Evolutionary conservation across 2,329 filamentous ascomycete species (phyloP).

Genomic region (Hypoxylon sp.): DNA sequence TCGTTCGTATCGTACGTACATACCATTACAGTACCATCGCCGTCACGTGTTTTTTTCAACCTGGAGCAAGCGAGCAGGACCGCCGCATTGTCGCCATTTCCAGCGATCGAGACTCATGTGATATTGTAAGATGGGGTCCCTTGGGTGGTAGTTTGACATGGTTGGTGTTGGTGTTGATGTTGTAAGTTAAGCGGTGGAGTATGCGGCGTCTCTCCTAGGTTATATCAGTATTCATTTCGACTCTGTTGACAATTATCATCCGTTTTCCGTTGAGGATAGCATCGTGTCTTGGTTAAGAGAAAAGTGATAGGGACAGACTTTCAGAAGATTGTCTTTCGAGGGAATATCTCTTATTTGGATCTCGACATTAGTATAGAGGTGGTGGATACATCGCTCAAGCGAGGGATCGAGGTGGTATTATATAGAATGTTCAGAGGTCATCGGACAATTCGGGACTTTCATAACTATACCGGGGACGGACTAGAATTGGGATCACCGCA

Average conservation of each 20-base stretch:
- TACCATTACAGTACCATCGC: conserved; percentile 34
- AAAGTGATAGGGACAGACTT: conserved; percentile 16
- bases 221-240: conserved; percentile 28
- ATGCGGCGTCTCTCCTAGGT: conserved; percentile 10
- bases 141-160: conserved; percentile 28
- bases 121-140: conserved; percentile 27
- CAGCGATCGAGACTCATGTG: conserved; percentile 24
- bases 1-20: conserved; percentile 38
- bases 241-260: conserved; percentile 10
- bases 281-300: conserved; percentile 11
- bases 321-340: neutral
- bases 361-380: too few species aligned
- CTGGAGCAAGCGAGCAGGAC: conserved; percentile 27
- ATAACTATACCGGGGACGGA: neutral
- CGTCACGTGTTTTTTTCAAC: conserved; percentile 31
- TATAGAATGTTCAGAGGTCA: conserved; percentile 2
- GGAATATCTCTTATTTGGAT: too few species aligned
- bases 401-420: neutral
- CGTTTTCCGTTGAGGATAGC: conserved; percentile 3
- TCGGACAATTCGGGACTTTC: neutral
- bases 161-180: conserved; percentile 2
- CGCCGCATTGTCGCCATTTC: conserved; percentile 26
- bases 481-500: neutral
- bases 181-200: conserved; percentile 16
- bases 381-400: conserved; percentile 1